Conservation (phyloP, 257 asterid genomes). For the Solanum pimpinellifolium region DNA sequence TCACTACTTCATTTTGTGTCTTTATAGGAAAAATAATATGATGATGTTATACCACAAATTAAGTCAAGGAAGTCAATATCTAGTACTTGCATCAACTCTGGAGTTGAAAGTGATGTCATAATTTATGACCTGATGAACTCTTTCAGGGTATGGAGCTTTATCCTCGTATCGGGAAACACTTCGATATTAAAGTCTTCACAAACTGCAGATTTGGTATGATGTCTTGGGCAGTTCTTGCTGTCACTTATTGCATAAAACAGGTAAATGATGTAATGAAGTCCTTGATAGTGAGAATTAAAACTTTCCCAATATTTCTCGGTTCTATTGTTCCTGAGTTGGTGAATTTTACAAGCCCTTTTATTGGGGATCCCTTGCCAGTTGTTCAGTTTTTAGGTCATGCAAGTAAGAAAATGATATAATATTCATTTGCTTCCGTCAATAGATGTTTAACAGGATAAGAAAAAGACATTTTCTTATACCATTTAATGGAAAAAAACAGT, state of each 20-base stretch:
- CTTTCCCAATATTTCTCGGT: not conserved
- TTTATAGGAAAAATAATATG: not conserved
- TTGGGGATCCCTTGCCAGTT: not conserved
- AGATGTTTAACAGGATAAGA: not conserved
- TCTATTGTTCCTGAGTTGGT: not conserved
- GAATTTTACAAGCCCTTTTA: not conserved
- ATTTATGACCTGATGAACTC: not conserved
- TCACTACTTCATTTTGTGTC: not conserved
- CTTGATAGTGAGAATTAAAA: not conserved
- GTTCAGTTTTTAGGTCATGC: not conserved
- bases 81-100: not conserved
- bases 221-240: slow-evolving; percentile 98
- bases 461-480: not conserved
- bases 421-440: not conserved
- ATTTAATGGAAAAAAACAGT: not conserved
- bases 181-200: slow-evolving; percentile 91
- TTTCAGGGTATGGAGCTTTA: slow-evolving; percentile 95
- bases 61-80: not conserved
- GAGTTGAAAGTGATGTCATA: not conserved
- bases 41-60: not conserved
- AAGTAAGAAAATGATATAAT: not conserved
- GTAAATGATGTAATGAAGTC: slow-evolving; percentile 12
- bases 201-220: slow-evolving; percentile 99
- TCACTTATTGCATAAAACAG: slow-evolving; percentile 96
- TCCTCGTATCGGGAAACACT: slow-evolving; percentile 93